These are phyloP conservation scores for Suillus subalutaceus DNA, from an alignment of 768 basidiomycete genomes.

Conservation along the genomic window DNA sequence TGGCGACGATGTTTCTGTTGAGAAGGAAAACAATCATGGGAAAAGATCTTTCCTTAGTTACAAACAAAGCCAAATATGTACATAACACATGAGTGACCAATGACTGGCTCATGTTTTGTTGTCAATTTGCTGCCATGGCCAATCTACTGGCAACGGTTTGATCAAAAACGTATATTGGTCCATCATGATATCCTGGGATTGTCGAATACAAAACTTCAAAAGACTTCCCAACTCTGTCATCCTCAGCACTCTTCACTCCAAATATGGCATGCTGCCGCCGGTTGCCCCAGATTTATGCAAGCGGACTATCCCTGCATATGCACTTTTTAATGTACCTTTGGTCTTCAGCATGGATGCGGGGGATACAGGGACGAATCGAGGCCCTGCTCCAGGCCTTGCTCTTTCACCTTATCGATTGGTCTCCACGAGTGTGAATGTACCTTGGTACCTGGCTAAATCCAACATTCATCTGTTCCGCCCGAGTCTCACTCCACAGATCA, in stretches of 20 bases:
- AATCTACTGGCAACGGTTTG: background rate
- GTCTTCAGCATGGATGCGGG: background rate
- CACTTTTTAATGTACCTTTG: background rate
- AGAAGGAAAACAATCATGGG: conserved; percentile 1
- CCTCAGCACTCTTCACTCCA: background rate
- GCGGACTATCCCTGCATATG: background rate
- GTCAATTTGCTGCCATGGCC: background rate
- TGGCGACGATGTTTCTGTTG: conserved; percentile 19
- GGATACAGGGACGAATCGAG: background rate
- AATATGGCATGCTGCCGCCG: background rate
- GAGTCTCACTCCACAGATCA: conserved; percentile 6
- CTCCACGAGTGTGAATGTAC: background rate
- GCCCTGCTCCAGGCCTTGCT: background rate
- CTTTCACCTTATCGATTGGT: background rate
- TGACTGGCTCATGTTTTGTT: background rate
- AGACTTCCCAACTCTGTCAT: background rate
- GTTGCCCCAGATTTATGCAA: background rate
- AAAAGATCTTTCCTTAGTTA: background rate
- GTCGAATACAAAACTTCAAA: background rate
- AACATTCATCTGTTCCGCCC: background rate
- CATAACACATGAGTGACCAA: background rate
- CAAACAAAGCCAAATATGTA: conserved; percentile 7
- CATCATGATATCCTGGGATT: background rate
- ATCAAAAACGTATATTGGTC: background rate
- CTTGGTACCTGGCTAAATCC: background rate